phyloP scores from a whole-genome alignment of 352 stramenopile species.

The Phytophthora fragariae region DNA sequence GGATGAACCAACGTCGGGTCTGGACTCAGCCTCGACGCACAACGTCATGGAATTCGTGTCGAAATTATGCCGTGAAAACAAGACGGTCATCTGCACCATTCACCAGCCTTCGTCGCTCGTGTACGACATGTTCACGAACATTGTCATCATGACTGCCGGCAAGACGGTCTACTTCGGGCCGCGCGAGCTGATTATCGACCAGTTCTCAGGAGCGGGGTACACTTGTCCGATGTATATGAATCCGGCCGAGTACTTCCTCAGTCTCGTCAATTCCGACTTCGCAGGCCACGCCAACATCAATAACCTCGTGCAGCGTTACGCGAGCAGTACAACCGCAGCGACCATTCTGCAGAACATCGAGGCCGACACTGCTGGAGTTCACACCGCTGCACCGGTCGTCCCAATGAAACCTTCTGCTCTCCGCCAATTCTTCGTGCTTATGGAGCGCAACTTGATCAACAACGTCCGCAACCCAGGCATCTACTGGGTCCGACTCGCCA shows the following conservation, averaged over 20 bases:
- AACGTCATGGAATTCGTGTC: constrained; percentile 88
- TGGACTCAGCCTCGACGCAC: constrained; percentile 91
- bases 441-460: constrained; percentile 65
- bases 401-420: constrained; percentile 41
- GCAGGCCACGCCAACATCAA: constrained; percentile 28
- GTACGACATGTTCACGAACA: constrained; percentile 70
- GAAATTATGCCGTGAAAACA: constrained; percentile 55
- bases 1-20: constrained; percentile 93
- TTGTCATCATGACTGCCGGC: constrained; percentile 69
- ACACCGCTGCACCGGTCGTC: constrained; percentile 26
- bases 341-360: constrained; percentile 17
- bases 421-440: constrained; percentile 61
- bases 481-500: constrained; percentile 75
- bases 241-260: constrained; percentile 67
- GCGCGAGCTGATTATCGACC: constrained; percentile 49
- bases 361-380: constrained; percentile 10
- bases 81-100: constrained; percentile 89
- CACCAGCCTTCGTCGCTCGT: constrained; percentile 79
- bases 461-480: constrained; percentile 71
- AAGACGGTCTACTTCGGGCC: constrained; percentile 92
- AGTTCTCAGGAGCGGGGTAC: constrained; percentile 59
- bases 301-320: constrained; percentile 8
- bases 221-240: constrained; percentile 68
- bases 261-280: constrained; percentile 69
- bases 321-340: constrained; percentile 9